Evolutionary conservation across 371 early-diverging fungal genomes (phyloP), one percentile per base, ranked within the genome.

Genomic region (Lichtheimia ramosa): DNA sequence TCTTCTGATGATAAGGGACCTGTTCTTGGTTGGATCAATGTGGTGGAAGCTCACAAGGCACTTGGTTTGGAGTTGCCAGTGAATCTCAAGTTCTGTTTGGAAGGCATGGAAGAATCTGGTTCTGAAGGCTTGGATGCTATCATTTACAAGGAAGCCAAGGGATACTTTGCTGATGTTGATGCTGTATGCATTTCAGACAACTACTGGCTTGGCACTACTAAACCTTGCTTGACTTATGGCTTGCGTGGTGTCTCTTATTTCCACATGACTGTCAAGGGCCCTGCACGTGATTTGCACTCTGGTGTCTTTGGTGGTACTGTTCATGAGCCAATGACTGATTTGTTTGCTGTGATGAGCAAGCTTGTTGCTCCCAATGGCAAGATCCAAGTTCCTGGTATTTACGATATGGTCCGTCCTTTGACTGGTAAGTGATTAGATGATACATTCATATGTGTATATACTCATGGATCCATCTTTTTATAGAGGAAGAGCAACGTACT

Each of bases 291-390:
- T 73, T 84, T 98, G 56, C 98, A 98, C 81, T 93, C 93, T 65
- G 98, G 98, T 73, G 94, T 98, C 49, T 98, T 96, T 81, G 98
- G 96, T 67, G 96, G 95, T 54, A 92, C 93, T 21, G 91, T 96
- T 49, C 95, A 97, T 72, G 98, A 98, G 81, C 98, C 98, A 51
- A 96, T 96, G 97, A 92, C 92, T 49, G 97, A 96, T 71, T 77
- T 98, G 61, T 75, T 93, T 61, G 75, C 83, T 48, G 65, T 98
- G 56, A 87, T 98, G 87, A 77, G 86, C 66, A 90, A 83, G 71
- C 84, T 98, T 52, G 97, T 97, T 48, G 75, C 83, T 41, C 89
- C 89, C 28, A 70, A 91, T 55, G 98, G 98, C 62, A 84, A 88
- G 70, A 97, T 98, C 63, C 83, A 92, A 54, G 78, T 98, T 52